A percentile compares a stretch with the other conserved stretches of the same genome.
These are phyloP conservation scores for Paralagenidium karlingii DNA, from an alignment of 352 stramenopile species.

Conservation along the genomic window DNA sequence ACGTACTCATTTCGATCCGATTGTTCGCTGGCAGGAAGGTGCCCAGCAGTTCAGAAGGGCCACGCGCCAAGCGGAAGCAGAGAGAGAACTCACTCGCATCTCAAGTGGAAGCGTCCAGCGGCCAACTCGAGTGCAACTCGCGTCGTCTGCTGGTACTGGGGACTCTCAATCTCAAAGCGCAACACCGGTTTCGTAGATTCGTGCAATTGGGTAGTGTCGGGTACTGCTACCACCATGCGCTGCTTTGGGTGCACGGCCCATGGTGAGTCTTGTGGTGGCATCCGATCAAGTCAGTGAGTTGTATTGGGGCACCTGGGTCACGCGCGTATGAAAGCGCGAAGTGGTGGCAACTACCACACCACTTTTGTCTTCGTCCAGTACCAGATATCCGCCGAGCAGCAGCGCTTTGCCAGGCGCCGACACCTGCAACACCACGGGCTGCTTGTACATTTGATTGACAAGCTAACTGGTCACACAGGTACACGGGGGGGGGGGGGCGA, in stretches of 20 bases:
- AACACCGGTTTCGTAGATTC: no score
- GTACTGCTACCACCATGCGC: no score
- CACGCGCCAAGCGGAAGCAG: constrained; percentile 15
- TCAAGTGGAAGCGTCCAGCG: not conserved
- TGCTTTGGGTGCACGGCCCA: no score
- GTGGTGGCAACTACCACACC: constrained; percentile 87
- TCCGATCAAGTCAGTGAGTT: no score
- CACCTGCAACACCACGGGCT: no score
- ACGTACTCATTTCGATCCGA: constrained; percentile 81
- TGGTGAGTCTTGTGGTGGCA: no score
- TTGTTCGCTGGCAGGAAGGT: constrained; percentile 15
- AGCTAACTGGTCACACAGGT: no score
- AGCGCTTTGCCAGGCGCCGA: constrained; percentile 96
- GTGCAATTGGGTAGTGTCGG: no score
- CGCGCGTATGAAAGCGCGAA: constrained; percentile 88
- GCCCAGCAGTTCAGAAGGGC: not conserved
- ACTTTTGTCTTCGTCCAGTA: constrained; percentile 85
- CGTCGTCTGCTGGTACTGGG: constrained; percentile 82
- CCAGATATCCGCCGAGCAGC: constrained; percentile 91
- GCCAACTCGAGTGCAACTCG: no score
- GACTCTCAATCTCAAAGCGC: constrained; percentile 62
- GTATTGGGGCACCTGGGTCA: not conserved
- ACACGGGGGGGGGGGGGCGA: no score
- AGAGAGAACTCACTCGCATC: constrained; percentile 2
- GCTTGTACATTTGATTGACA: no score